Evolutionary conservation across 1,139 yeast genomes (phyloP).

Genomic region (Lodderomyces metapsilosis): DNA sequence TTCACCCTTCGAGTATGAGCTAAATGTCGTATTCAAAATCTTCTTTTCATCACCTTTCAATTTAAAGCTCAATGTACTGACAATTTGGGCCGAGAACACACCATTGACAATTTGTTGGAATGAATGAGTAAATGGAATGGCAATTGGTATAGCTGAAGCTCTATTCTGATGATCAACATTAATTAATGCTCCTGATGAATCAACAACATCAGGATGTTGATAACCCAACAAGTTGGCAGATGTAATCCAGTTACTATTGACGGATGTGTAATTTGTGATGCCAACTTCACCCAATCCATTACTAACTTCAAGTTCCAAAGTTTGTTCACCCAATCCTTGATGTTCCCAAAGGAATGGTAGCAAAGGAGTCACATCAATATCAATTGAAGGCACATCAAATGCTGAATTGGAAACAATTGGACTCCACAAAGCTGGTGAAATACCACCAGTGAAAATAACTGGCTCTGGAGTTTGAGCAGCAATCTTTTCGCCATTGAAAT

Average conservation of each 20-base stretch:
- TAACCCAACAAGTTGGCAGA: slow-evolving; percentile 66
- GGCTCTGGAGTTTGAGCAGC: slow-evolving; percentile 57
- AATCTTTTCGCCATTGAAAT: slow-evolving; percentile 47
- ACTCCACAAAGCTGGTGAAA: slow-evolving; percentile 75
- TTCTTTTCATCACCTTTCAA: slow-evolving; percentile 39
- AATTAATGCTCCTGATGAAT: slow-evolving; percentile 38
- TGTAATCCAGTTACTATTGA: slow-evolving; percentile 69
- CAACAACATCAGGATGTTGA: slow-evolving; percentile 45
- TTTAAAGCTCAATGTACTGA: slow-evolving; percentile 31
- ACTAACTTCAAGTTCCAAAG: slow-evolving; percentile 48
- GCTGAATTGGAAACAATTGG: slow-evolving; percentile 74
- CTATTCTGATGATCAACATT: slow-evolving; percentile 19
- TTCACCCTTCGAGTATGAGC: slow-evolving; percentile 25
- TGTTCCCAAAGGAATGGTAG: slow-evolving; percentile 60
- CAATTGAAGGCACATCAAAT: slow-evolving; percentile 66
- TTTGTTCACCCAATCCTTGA: slow-evolving; percentile 20
- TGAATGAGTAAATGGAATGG: slow-evolving; percentile 32
- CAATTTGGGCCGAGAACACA: slow-evolving; percentile 27
- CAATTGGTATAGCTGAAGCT: slow-evolving; percentile 19
- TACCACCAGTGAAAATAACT: slow-evolving; percentile 73
- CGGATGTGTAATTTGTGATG: slow-evolving; percentile 20
- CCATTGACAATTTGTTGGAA: slow-evolving; percentile 39
- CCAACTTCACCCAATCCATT: slow-evolving; percentile 53
- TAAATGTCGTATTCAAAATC: slow-evolving; percentile 25
- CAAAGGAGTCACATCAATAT: slow-evolving; percentile 64